Conservation (phyloP, 768 basidiomycete species). For the Leccinum longicurvipes region DNA sequence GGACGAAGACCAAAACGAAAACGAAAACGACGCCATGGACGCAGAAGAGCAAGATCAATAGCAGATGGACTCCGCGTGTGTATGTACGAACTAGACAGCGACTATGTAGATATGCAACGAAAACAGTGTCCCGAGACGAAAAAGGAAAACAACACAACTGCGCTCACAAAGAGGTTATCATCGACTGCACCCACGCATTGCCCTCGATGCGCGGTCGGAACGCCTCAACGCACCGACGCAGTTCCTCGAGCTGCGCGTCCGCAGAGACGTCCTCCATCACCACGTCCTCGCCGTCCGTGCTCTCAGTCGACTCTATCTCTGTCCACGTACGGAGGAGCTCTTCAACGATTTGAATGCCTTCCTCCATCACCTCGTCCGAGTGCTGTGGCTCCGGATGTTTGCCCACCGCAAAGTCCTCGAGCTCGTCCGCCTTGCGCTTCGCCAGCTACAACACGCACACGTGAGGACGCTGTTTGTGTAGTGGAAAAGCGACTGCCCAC, state of each 20-base stretch:
- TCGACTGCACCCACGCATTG: conserved; percentile 73
- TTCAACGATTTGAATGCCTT: conserved; percentile 80
- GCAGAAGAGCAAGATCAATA: conserved; percentile 12
- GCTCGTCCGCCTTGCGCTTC: conserved; percentile 87
- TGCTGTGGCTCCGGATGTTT: conserved; percentile 41
- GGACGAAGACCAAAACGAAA: conserved; percentile 1
- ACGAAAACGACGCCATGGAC: conserved; percentile 10
- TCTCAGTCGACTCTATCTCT: conserved; percentile 36
- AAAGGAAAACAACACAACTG: not conserved
- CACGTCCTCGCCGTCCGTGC: conserved; percentile 42
- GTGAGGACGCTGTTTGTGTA: not conserved
- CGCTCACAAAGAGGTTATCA: conserved; percentile 43
- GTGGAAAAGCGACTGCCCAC: conserved; percentile 34
- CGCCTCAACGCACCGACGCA: conserved; percentile 62
- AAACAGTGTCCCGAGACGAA: not conserved
- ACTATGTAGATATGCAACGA: not conserved
- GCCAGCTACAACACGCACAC: conserved; percentile 55
- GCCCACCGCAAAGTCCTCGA: conserved; percentile 74
- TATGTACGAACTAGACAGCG: conserved; percentile 13
- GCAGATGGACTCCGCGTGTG: not conserved
- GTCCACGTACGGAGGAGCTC: conserved; percentile 73
- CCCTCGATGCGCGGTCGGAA: conserved; percentile 68
- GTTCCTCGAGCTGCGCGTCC: conserved; percentile 37
- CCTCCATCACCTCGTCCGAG: conserved; percentile 60
- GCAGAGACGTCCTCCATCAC: conserved; percentile 47